These are phyloP conservation scores for Dissophora ornata DNA, from an alignment of 192 early-diverging fungal genomes.

Conservation along the genomic window DNA sequence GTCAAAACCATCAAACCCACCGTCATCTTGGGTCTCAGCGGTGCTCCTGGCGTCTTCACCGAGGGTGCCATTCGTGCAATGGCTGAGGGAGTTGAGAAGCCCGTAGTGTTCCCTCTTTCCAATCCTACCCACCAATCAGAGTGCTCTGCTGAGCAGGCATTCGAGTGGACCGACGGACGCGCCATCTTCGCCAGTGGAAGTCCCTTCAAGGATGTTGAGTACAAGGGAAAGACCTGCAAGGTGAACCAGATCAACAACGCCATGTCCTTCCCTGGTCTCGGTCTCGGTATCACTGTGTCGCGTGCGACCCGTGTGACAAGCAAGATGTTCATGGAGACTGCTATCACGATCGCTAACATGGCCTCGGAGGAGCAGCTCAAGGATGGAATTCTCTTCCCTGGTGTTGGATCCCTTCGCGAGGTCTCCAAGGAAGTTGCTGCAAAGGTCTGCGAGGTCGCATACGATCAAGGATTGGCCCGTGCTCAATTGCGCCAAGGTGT, in stretches of 20 bases:
- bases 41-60: constrained; percentile 60
- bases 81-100: constrained; percentile 62
- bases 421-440: constrained; percentile 60
- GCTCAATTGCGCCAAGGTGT: constrained; percentile 55
- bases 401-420: constrained; percentile 59
- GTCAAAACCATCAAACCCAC: constrained; percentile 64
- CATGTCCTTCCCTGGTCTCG: constrained; percentile 66
- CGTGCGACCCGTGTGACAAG: constrained; percentile 60
- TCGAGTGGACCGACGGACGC: constrained; percentile 64
- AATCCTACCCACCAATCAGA: constrained; percentile 65
- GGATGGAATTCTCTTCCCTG: constrained; percentile 63
- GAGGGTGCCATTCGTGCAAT: constrained; percentile 64
- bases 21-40: constrained; percentile 61
- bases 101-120: constrained; percentile 62
- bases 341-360: constrained; percentile 62
- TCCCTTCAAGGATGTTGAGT: constrained; percentile 63
- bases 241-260: constrained; percentile 68
- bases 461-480: constrained; percentile 62
- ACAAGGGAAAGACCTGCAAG: constrained; percentile 57
- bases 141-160: constrained; percentile 67
- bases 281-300: constrained; percentile 63
- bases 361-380: constrained; percentile 62
- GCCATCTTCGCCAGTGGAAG: constrained; percentile 66
- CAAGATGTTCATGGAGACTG: constrained; percentile 68
- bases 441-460: constrained; percentile 63